Conservation (phyloP, 495 filamentous ascomycete species). For the Talaromyces nanjingensis region DNA sequence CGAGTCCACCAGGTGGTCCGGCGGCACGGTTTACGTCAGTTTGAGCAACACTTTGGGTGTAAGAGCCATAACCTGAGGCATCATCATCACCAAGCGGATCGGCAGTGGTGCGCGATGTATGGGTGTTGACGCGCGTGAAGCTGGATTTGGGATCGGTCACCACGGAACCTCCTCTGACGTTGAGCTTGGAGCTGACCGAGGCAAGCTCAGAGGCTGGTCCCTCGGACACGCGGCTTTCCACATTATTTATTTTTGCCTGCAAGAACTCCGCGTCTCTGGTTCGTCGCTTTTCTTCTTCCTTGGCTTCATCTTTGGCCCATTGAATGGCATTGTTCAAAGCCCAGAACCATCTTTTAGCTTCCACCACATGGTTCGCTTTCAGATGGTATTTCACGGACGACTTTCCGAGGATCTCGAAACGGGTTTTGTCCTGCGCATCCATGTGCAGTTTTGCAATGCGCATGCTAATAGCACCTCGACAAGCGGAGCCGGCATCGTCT, state of each 20-base stretch:
- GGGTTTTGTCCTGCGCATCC: conserved; percentile 93
- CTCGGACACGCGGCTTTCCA: conserved; percentile 31
- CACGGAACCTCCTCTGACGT: conserved; percentile 31
- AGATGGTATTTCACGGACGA: conserved; percentile 98
- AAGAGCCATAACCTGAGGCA: conserved; percentile 45
- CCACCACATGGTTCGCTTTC: conserved; percentile 91
- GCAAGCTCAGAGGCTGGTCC: conserved; percentile 25
- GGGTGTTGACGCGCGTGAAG: conserved; percentile 33
- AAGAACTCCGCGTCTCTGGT: conserved; percentile 67
- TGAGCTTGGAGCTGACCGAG: conserved; percentile 24
- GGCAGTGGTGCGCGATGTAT: conserved; percentile 45
- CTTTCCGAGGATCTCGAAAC: conserved; percentile 95
- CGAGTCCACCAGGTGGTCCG: conserved; percentile 38
- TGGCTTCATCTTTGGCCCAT: conserved; percentile 94
- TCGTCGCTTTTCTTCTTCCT: conserved; percentile 72
- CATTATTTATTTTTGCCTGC: conserved; percentile 62
- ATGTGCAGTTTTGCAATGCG: conserved; percentile 88
- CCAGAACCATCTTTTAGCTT: conserved; percentile 96
- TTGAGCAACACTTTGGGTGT: conserved; percentile 50
- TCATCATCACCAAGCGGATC: conserved; percentile 49
- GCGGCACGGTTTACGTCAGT: conserved; percentile 38
- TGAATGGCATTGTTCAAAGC: conserved; percentile 97
- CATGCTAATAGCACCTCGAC: conserved; percentile 98
- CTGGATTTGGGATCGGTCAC: conserved; percentile 30
- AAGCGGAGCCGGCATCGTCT: conserved; percentile 78